Conservation (phyloP, 169 alveolate genomes). For the Plasmodium knowlesi region DNA sequence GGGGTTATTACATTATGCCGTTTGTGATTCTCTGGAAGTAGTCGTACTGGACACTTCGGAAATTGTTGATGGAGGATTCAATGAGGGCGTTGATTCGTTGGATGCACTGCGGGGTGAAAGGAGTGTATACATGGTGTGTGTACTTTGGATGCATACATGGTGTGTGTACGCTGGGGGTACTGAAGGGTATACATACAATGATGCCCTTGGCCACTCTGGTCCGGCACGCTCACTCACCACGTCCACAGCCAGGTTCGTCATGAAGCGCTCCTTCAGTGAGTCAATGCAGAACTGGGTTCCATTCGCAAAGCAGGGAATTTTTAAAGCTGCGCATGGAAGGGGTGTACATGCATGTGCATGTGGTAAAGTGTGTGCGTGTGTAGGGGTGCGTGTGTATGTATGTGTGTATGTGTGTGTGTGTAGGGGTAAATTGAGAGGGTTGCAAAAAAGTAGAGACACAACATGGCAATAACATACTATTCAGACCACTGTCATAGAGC, state of each 20-base stretch:
- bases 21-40: constrained; percentile 95
- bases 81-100: constrained; percentile 90
- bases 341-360: no score
- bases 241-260: constrained; percentile 87
- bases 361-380: no score
- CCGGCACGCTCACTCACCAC: constrained; percentile 26
- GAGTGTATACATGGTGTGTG: neutral
- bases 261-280: constrained; percentile 86
- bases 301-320: constrained; percentile 91
- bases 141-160: neutral
- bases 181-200: neutral
- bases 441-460: neutral
- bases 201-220: neutral
- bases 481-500: neutral
- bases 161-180: neutral
- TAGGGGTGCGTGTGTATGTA: neutral
- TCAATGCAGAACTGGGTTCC: constrained; percentile 86
- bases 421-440: neutral
- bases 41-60: constrained; percentile 96
- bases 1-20: constrained; percentile 91
- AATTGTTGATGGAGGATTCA: constrained; percentile 92
- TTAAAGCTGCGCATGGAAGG: constrained; percentile 81
- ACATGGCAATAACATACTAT: neutral
- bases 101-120: constrained; percentile 80
- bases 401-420: neutral